phyloP scores from a whole-genome alignment of 495 filamentous ascomycete species.

The Cairneyella variabilis region DNA sequence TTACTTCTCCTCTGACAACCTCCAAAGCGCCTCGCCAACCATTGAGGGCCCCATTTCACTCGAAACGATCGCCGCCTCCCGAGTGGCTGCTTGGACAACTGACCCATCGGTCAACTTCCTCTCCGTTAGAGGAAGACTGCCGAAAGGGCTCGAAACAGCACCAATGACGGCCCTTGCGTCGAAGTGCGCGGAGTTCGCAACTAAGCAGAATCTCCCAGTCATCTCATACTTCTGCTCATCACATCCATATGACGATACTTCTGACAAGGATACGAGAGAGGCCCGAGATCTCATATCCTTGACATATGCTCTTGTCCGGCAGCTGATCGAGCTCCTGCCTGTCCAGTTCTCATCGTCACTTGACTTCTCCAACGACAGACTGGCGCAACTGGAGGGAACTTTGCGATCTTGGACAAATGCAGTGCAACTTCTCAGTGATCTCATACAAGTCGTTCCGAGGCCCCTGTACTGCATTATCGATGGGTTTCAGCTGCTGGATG shows the following conservation, averaged over 20 bases:
- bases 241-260: not conserved
- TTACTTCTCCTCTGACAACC: not conserved
- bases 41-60: not conserved
- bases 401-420: not conserved
- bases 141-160: not conserved
- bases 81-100: not conserved
- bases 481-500: not conserved
- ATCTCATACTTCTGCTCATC: conserved; percentile 4
- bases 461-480: conserved; percentile 1
- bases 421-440: not conserved
- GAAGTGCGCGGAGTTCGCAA: not conserved
- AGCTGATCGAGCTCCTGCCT: not conserved
- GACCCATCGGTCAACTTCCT: not conserved
- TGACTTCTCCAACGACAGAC: not conserved
- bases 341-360: not conserved
- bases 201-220: not conserved
- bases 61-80: not conserved
- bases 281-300: not conserved
- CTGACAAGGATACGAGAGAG: not conserved
- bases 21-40: not conserved
- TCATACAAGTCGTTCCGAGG: not conserved
- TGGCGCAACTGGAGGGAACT: not conserved
- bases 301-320: not conserved
- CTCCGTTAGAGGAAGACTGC: not conserved
- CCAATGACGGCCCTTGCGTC: not conserved